Conservation (phyloP, 805 yeast genomes). For the Naumovozyma dairenensis region DNA sequence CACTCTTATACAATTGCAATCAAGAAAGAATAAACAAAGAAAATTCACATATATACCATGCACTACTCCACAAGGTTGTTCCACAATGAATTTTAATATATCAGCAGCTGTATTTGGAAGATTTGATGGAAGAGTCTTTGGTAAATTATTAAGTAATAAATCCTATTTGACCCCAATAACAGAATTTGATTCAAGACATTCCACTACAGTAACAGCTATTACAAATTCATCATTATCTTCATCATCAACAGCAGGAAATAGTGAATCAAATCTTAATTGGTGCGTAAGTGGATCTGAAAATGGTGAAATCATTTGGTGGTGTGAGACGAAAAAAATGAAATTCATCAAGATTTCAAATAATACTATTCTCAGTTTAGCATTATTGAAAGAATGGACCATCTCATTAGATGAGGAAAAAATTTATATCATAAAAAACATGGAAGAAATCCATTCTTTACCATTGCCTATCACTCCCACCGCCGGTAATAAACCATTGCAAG, state of each 20-base stretch:
- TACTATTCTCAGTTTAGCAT: constrained; percentile 15
- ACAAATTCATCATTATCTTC: constrained; percentile 17
- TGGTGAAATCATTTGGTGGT: constrained; percentile 30
- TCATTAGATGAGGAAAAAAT: constrained; percentile 18
- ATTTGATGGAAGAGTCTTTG: constrained; percentile 29
- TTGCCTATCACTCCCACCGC: constrained; percentile 7
- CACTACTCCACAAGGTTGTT: constrained; percentile 30
- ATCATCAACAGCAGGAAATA: constrained; percentile 11
- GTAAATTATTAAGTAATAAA: constrained; percentile 27
- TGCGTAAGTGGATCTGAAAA: constrained; percentile 27
- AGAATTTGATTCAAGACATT: constrained; percentile 23
- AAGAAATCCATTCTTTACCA: constrained; percentile 9
- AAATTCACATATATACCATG: constrained; percentile 29
- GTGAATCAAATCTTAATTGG: constrained; percentile 17
- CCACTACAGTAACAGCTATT: constrained; percentile 26
- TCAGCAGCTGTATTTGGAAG: constrained; percentile 30
- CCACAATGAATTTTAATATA: constrained; percentile 28
- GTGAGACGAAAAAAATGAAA: constrained; percentile 17
- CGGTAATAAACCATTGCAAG: not conserved
- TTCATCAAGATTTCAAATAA: constrained; percentile 13
- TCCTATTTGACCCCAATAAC: constrained; percentile 27
- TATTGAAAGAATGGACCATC: constrained; percentile 19
- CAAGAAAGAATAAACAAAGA: constrained; percentile 17
- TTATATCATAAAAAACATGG: constrained; percentile 20
- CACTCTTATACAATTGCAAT: constrained; percentile 25